Conservation (phyloP, 2,329 filamentous ascomycete species). For the Cladosporium colombiae region DNA sequence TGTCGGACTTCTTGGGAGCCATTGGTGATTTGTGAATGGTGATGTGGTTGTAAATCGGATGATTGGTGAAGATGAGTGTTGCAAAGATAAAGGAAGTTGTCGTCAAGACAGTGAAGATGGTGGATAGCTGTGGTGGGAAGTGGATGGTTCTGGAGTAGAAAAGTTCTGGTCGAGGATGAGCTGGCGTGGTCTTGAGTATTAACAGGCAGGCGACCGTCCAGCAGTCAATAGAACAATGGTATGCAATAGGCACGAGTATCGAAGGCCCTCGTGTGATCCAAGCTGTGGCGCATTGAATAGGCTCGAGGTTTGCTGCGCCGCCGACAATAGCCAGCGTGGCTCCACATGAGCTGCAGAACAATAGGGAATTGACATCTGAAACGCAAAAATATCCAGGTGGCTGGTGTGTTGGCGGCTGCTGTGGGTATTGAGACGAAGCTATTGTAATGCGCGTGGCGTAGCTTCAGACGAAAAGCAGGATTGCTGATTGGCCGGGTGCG, state of each 20-base stretch:
- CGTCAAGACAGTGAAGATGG: slow-evolving; percentile 12
- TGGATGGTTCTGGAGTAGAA: slow-evolving; percentile 5
- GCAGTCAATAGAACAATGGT: slow-evolving; percentile 18
- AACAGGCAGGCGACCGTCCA: not conserved
- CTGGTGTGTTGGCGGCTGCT: not conserved
- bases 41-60: not conserved
- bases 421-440: not conserved
- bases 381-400: not conserved
- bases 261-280: slow-evolving; percentile 1
- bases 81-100: not conserved
- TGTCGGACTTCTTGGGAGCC: slow-evolving; percentile 3
- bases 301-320: slow-evolving; percentile 5
- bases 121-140: slow-evolving; percentile 4
- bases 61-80: slow-evolving; percentile 4
- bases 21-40: slow-evolving; percentile 10
- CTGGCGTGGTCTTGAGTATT: slow-evolving; percentile 7
- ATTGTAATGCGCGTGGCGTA: not conserved
- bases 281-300: slow-evolving; percentile 13
- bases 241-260: slow-evolving; percentile 6
- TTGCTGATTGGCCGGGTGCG: slow-evolving; percentile 6
- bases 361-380: slow-evolving; percentile 14
- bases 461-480: not conserved
- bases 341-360: not conserved
- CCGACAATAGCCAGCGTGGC: slow-evolving; percentile 7
- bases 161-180: slow-evolving; percentile 15